A percentile compares a stretch with the other conserved stretches of the same genome.
phyloP scores from a whole-genome alignment of 306 rosid genomes.

The Acmispon strigosus region DNA sequence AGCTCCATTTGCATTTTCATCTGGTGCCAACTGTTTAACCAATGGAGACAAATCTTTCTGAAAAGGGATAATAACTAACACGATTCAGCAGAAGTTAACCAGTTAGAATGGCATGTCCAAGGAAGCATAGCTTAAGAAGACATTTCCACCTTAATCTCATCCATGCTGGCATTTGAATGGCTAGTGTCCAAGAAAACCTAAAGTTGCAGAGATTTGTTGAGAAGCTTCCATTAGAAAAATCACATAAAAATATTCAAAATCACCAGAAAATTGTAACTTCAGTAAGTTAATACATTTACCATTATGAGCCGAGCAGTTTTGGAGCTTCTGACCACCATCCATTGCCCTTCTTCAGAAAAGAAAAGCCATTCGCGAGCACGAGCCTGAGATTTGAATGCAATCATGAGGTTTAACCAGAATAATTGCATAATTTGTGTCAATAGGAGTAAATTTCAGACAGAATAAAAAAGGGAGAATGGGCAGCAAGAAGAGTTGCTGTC shows the following conservation, averaged over 20 bases:
- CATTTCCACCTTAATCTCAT: constrained; percentile 72
- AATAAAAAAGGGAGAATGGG: neutral
- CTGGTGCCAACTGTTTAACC: constrained; percentile 73
- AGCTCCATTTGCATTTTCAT: constrained; percentile 50
- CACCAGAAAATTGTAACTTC: neutral
- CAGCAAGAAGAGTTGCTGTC: neutral
- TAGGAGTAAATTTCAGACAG: neutral
- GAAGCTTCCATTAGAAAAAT: constrained; percentile 20
- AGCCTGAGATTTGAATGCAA: constrained; percentile 47
- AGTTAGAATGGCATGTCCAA: neutral
- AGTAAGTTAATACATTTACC: constrained; percentile 39
- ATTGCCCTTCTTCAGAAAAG: constrained; percentile 93
- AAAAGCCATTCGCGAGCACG: constrained; percentile 90
- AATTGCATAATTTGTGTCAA: neutral
- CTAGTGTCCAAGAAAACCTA: constrained; percentile 73
- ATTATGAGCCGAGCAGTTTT: constrained; percentile 87
- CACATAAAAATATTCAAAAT: neutral
- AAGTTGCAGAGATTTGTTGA: constrained; percentile 22
- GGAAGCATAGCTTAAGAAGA: constrained; percentile 16
- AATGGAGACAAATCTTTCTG: constrained; percentile 91
- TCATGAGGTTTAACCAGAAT: constrained; percentile 20
- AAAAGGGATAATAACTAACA: constrained; percentile 23
- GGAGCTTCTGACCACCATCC: constrained; percentile 92
- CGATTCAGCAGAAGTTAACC: constrained; percentile 26
- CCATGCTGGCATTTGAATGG: constrained; percentile 67